Conservation (phyloP, 75 land plant species). For the Pinus tabuliformis region DNA sequence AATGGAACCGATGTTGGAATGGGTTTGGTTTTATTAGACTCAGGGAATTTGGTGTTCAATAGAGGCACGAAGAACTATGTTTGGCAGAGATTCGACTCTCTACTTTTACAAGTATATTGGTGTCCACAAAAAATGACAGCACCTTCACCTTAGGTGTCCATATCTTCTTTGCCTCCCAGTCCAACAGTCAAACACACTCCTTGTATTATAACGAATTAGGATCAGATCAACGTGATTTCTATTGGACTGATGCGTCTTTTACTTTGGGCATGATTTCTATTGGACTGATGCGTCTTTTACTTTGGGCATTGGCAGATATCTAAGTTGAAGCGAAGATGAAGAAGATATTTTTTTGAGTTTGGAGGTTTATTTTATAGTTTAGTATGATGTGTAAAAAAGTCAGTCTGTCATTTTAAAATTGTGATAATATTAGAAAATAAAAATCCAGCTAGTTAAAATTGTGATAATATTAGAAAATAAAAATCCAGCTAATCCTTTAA, state of each 20-base stretch:
- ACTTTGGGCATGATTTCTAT: conserved; percentile 40
- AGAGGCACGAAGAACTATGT: not conserved
- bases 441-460: conserved; percentile 20
- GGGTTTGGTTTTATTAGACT: not conserved
- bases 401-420: too few relatives aligned
- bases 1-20: too few relatives aligned
- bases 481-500: conserved; percentile 5
- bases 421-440: too few relatives aligned
- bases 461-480: conserved; percentile 39
- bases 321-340: too few relatives aligned
- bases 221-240: too few relatives aligned
- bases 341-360: too few relatives aligned
- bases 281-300: not conserved
- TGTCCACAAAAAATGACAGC: not conserved
- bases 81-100: not conserved
- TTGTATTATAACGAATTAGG: too few relatives aligned
- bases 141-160: conserved; percentile 17
- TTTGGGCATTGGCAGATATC: too few relatives aligned
- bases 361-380: too few relatives aligned
- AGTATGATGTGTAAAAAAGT: too few relatives aligned
- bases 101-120: not conserved
- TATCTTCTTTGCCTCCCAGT: conserved; percentile 12
- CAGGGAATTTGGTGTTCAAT: conserved; percentile 2
- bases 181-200: too few relatives aligned
- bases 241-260: too few relatives aligned